Percentiles rank a stretch among this genome's conserved stretches.
Conservation (phyloP, 2,329 filamentous ascomycete species). For the Penicillium sp. region DNA sequence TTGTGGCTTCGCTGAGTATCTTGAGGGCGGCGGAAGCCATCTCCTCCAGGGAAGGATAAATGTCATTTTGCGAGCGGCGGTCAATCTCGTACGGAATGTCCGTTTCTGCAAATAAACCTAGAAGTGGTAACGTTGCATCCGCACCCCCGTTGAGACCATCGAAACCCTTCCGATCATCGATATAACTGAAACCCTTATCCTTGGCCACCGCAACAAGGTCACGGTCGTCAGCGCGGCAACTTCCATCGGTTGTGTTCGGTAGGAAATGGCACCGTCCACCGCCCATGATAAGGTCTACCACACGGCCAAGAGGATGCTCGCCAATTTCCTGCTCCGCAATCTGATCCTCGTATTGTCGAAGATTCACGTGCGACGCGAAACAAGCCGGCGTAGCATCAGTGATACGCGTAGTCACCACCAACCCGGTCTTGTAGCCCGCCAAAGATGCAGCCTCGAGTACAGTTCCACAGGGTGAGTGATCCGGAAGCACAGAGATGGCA, state of each 20-base stretch:
- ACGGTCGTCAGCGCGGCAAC: conserved; percentile 79
- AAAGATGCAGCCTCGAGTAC: conserved; percentile 91
- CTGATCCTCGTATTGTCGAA: conserved; percentile 79
- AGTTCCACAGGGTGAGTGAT: conserved; percentile 86
- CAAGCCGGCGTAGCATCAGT: conserved; percentile 96
- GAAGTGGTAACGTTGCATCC: conserved; percentile 73
- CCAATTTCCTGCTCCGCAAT: conserved; percentile 94
- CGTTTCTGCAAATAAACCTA: conserved; percentile 80
- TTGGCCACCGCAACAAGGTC: conserved; percentile 76
- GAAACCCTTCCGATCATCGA: conserved; percentile 74
- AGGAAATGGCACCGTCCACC: conserved; percentile 94
- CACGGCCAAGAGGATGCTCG: conserved; percentile 80
- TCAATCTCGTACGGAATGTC: conserved; percentile 96
- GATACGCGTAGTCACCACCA: conserved; percentile 93
- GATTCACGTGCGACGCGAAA: conserved; percentile 86
- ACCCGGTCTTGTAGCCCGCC: conserved; percentile 86
- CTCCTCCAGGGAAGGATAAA: conserved; percentile 87
- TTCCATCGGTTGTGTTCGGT: conserved; percentile 77
- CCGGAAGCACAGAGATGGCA: conserved; percentile 86
- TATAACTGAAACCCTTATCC: conserved; percentile 80
- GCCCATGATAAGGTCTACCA: conserved; percentile 90
- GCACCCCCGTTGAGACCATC: conserved; percentile 72
- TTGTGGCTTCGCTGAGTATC: conserved; percentile 79
- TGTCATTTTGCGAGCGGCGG: conserved; percentile 74
- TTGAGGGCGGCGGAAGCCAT: conserved; percentile 85